Evolutionary conservation across 352 stramenopile genomes (phyloP).

Genomic region (Globisporangium viniferum): DNA sequence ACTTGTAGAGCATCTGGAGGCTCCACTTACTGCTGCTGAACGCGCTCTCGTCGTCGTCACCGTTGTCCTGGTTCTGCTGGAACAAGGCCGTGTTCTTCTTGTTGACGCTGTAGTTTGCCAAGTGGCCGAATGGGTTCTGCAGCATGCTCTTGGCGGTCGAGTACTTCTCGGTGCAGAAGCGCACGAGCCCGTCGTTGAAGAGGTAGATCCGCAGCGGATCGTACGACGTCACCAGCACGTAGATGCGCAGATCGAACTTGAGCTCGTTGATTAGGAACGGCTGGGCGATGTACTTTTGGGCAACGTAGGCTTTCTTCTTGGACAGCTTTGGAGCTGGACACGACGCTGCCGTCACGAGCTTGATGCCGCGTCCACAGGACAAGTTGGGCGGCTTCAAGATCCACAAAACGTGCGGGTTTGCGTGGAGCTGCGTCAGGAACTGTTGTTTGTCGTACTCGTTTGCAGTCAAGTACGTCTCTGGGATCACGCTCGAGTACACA

Average conservation of each 20-base stretch:
- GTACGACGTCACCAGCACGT: constrained; percentile 86
- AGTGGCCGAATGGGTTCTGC: constrained; percentile 80
- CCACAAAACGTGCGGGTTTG: constrained; percentile 53
- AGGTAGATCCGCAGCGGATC: constrained; percentile 85
- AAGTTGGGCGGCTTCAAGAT: constrained; percentile 79
- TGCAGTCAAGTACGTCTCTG: constrained; percentile 67
- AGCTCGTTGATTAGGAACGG: constrained; percentile 87
- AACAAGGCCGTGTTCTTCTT: constrained; percentile 83
- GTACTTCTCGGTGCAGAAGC: constrained; percentile 86
- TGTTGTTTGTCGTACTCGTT: constrained; percentile 70
- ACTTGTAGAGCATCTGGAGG: constrained; percentile 54
- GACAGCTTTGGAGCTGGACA: constrained; percentile 45
- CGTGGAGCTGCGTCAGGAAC: constrained; percentile 47
- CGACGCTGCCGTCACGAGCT: constrained; percentile 48
- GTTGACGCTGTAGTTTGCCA: constrained; percentile 94
- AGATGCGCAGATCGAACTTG: constrained; percentile 92
- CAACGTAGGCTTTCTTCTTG: constrained; percentile 73
- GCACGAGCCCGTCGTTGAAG: constrained; percentile 83
- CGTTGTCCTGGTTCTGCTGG: constrained; percentile 64
- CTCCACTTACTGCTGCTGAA: constrained; percentile 84
- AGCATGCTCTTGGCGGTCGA: constrained; percentile 59
- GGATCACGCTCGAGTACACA: constrained; percentile 53
- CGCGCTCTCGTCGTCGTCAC: constrained; percentile 30
- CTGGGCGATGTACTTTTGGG: constrained; percentile 68
- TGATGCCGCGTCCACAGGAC: constrained; percentile 77